Conservation (phyloP, 2,329 filamentous ascomycete genomes). For the Blastomyces percursus region DNA sequence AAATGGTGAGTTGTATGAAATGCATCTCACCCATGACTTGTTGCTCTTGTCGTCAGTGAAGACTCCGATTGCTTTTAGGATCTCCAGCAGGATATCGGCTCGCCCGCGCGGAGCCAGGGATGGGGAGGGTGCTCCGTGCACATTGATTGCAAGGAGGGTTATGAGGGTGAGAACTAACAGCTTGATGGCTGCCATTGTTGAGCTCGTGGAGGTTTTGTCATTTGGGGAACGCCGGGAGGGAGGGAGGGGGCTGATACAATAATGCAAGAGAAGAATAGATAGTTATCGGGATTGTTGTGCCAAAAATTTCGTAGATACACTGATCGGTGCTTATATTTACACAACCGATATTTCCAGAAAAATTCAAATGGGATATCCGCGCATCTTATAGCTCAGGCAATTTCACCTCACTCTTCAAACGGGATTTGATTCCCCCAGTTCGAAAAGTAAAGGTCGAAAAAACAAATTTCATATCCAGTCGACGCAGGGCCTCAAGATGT, state of each 20-base stretch:
- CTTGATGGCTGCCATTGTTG: not conserved
- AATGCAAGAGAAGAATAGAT: too few species aligned
- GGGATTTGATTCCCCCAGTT: not conserved
- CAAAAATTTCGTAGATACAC: not conserved
- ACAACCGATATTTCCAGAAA: not conserved
- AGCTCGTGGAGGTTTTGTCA: not conserved
- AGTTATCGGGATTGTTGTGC: not conserved
- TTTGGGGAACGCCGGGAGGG: too few species aligned
- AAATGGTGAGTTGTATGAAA: not conserved
- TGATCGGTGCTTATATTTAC: not conserved
- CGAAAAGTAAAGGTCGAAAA: not conserved
- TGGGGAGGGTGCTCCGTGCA: too few species aligned
- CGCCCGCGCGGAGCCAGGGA: not conserved
- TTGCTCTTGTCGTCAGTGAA: not conserved
- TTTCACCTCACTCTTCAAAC: not conserved
- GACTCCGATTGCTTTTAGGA: not conserved
- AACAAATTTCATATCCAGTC: not conserved
- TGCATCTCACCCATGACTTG: not conserved
- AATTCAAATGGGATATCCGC: not conserved
- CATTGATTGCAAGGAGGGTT: not conserved
- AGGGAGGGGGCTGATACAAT: too few species aligned
- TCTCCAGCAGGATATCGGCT: not conserved
- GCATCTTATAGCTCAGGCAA: not conserved
- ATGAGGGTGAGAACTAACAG: not conserved
- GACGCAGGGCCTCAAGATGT: not conserved